Percentiles rank a stretch among this genome's conserved stretches.
Evolutionary conservation across 371 early-diverging fungal species (phyloP).

Genomic region (Mortierella sp.): DNA sequence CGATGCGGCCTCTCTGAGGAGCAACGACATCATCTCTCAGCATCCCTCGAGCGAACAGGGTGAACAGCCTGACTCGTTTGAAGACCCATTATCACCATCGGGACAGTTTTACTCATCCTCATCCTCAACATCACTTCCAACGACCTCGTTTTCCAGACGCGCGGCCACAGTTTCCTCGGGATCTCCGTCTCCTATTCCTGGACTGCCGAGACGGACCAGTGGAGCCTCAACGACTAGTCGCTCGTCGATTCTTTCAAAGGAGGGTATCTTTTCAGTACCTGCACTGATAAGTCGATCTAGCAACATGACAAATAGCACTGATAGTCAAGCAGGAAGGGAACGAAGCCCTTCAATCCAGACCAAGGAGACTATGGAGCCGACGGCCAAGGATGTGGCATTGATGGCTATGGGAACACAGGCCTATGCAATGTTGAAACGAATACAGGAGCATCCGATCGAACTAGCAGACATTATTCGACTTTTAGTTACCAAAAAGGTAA

Average conservation of each 20-base stretch:
- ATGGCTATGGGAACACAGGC: slow-evolving; percentile 40
- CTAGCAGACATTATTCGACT: slow-evolving; percentile 45
- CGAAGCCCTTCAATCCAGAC: slow-evolving; percentile 10
- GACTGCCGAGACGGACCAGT: slow-evolving; percentile 16
- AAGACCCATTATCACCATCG: slow-evolving; percentile 21
- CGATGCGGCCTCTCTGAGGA: slow-evolving; percentile 27
- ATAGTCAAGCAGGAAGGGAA: slow-evolving; percentile 3
- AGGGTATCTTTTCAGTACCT: slow-evolving; percentile 27
- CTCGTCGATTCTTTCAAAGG: slow-evolving; percentile 37
- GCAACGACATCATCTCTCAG: slow-evolving; percentile 7
- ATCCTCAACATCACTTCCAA: slow-evolving; percentile 18
- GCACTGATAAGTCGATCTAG: slow-evolving; percentile 8
- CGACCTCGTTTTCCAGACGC: slow-evolving; percentile 38
- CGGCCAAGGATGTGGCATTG: slow-evolving; percentile 32
- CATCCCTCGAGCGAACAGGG: slow-evolving; percentile 2
- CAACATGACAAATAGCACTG: slow-evolving; percentile 1
- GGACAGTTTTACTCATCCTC: not conserved
- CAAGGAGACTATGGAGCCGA: slow-evolving; percentile 31
- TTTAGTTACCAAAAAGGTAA: slow-evolving; percentile 40
- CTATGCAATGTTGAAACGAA: slow-evolving; percentile 38
- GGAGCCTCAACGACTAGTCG: slow-evolving; percentile 18
- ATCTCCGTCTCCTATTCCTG: slow-evolving; percentile 20
- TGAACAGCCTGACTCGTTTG: slow-evolving; percentile 1
- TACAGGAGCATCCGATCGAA: slow-evolving; percentile 47
- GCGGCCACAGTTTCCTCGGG: slow-evolving; percentile 38